Evolutionary conservation across 139 green algal genomes (phyloP).

Genomic region (Mychonastes homosphaera): DNA sequence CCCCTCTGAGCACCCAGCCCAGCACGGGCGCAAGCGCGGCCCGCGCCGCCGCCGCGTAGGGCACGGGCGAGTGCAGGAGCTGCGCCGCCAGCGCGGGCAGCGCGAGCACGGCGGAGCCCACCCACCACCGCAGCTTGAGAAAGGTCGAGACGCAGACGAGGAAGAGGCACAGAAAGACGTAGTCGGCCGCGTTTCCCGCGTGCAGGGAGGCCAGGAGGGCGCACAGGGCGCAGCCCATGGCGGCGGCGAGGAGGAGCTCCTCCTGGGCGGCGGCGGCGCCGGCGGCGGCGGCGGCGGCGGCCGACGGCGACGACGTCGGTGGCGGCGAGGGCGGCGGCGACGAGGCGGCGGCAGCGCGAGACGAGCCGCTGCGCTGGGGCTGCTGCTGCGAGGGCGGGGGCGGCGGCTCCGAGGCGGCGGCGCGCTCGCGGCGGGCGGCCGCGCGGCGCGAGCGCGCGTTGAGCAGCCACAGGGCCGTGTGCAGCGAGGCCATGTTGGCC

Average conservation of each 20-base stretch:
- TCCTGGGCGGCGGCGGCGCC: slow-evolving; percentile 38
- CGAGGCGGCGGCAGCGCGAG: background rate
- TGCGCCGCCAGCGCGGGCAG: slow-evolving; percentile 27
- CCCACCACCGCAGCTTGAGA: slow-evolving; percentile 59
- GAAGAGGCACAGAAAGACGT: slow-evolving; percentile 63
- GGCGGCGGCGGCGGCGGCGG: background rate
- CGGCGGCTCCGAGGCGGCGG: slow-evolving; percentile 26
- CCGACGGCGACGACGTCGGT: background rate
- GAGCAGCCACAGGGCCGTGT: slow-evolving; percentile 40
- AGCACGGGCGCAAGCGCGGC: background rate
- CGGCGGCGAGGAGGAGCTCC: slow-evolving; percentile 50
- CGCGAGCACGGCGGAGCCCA: slow-evolving; percentile 35
- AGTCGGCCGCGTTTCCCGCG: slow-evolving; percentile 35
- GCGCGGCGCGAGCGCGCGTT: slow-evolving; percentile 35
- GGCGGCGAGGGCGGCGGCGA: background rate
- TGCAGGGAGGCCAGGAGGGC: slow-evolving; percentile 45
- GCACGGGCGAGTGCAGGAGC: slow-evolving; percentile 1
- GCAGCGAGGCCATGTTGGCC: slow-evolving; percentile 52
- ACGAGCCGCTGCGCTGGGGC: background rate
- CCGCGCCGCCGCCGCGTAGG: background rate
- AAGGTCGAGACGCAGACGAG: slow-evolving; percentile 59
- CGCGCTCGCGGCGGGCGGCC: slow-evolving; percentile 31
- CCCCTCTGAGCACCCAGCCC: background rate
- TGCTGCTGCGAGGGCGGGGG: background rate
- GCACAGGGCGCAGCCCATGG: slow-evolving; percentile 48